Percentiles rank a stretch among this genome's conserved stretches.
These are phyloP conservation scores for Beauveria varroae DNA, from an alignment of 2,329 filamentous ascomycete species.

Conservation along the genomic window DNA sequence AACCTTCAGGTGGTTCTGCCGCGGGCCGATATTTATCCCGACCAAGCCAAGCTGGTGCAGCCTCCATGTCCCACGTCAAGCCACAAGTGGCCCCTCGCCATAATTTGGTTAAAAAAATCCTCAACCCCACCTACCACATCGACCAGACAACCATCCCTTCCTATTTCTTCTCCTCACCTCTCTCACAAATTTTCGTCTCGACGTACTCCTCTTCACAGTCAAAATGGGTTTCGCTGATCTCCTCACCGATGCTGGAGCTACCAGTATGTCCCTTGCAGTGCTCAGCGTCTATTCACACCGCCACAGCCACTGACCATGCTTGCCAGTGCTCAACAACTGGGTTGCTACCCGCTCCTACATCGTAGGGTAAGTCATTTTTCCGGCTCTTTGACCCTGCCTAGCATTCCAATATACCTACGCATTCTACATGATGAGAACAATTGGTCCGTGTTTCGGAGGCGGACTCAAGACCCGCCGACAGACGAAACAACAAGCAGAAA, in stretches of 20 bases:
- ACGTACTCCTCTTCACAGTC: slow-evolving; percentile 22
- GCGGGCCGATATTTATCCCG: slow-evolving; percentile 17
- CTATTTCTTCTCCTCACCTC: slow-evolving; percentile 24
- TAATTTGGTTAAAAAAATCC: slow-evolving; percentile 31
- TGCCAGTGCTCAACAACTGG: slow-evolving; percentile 62
- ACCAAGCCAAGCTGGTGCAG: slow-evolving; percentile 2
- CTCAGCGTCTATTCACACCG: slow-evolving; percentile 18
- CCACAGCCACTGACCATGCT: slow-evolving; percentile 25
- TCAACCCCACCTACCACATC: slow-evolving; percentile 33
- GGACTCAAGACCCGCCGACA: slow-evolving; percentile 84
- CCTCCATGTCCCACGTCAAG: slow-evolving; percentile 7
- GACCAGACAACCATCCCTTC: slow-evolving; percentile 27
- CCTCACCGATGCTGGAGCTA: slow-evolving; percentile 55
- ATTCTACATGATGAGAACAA: slow-evolving; percentile 61
- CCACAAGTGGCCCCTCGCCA: slow-evolving; percentile 18
- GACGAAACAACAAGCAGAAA: slow-evolving; percentile 68
- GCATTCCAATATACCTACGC: neutral
- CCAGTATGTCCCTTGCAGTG: slow-evolving; percentile 27
- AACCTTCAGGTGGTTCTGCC: neutral
- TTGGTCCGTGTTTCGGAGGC: slow-evolving; percentile 95
- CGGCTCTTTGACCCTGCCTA: neutral
- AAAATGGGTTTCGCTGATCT: slow-evolving; percentile 67
- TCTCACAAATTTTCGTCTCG: slow-evolving; percentile 17
- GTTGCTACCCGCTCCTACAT: slow-evolving; percentile 73
- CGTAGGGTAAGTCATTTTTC: slow-evolving; percentile 58